Evolutionary conservation across 306 rosid species (phyloP).

Genomic region (Pyrus bretschneideri): DNA sequence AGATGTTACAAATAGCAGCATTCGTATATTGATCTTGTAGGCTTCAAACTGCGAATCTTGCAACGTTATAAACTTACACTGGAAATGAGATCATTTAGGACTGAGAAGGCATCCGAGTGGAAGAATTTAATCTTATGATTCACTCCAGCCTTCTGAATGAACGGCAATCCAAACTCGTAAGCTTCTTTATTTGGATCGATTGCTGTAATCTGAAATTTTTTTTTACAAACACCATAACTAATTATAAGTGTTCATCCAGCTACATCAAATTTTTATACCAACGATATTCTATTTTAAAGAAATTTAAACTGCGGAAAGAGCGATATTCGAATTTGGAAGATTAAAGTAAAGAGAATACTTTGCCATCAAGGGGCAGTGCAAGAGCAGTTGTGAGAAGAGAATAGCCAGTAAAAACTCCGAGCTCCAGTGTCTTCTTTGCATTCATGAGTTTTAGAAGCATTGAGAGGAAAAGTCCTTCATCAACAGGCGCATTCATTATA

Average conservation of each 20-base stretch:
- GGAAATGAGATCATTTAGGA: conserved; percentile 29
- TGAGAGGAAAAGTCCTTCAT: conserved; percentile 50
- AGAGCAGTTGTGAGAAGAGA: conserved; percentile 64
- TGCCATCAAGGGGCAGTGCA: conserved; percentile 41
- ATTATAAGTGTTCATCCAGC: background rate
- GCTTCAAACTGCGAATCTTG: too few relatives aligned
- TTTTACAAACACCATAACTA: background rate
- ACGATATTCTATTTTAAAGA: too few relatives aligned
- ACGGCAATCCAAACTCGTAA: conserved; percentile 45
- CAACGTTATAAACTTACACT: conserved; percentile 16
- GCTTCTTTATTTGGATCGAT: conserved; percentile 34
- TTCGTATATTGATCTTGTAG: background rate
- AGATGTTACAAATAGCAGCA: background rate
- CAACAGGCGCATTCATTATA: conserved; percentile 34
- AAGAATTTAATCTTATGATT: conserved; percentile 46
- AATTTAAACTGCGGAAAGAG: too few relatives aligned
- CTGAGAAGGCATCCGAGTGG: conserved; percentile 31
- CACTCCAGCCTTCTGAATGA: conserved; percentile 47
- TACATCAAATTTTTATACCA: background rate
- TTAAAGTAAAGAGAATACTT: conserved; percentile 8
- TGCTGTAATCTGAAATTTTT: conserved; percentile 27
- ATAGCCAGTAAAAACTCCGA: conserved; percentile 63
- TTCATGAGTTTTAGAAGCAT: conserved; percentile 47
- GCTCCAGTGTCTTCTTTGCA: conserved; percentile 48
- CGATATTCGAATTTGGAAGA: too few relatives aligned